Evolutionary conservation across 2,329 filamentous ascomycete genomes (phyloP).

Genomic region (Fusarium chlamydosporum): DNA sequence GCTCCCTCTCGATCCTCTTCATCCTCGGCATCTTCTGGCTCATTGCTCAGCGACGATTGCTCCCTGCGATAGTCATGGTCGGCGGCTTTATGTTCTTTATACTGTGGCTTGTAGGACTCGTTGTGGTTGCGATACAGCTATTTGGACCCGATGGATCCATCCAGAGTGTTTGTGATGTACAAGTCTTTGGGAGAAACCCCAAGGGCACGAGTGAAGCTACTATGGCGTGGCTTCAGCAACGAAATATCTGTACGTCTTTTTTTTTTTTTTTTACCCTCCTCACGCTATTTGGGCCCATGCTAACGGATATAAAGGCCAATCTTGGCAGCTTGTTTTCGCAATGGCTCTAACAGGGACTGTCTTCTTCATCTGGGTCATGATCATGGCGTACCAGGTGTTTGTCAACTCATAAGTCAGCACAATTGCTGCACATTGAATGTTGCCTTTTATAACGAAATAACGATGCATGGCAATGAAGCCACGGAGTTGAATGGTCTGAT

Average conservation of each 20-base stretch:
- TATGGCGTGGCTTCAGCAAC: constrained; percentile 75
- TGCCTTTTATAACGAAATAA: constrained; percentile 36
- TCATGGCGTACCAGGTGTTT: constrained; percentile 77
- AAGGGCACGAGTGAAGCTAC: constrained; percentile 67
- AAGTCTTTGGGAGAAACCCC: constrained; percentile 67
- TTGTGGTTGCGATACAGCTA: constrained; percentile 73
- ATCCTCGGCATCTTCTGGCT: constrained; percentile 75
- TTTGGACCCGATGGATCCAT: constrained; percentile 73
- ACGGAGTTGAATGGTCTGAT: constrained; percentile 35
- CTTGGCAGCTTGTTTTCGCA: constrained; percentile 75
- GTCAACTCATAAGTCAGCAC: constrained; percentile 54
- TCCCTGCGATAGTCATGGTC: constrained; percentile 74
- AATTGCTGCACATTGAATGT: neutral
- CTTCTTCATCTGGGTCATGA: constrained; percentile 77
- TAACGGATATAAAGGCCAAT: constrained; percentile 63
- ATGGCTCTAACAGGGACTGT: constrained; percentile 72
- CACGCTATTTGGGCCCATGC: neutral
- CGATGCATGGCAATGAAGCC: constrained; percentile 41
- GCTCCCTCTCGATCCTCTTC: constrained; percentile 73
- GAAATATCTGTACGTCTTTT: constrained; percentile 73
- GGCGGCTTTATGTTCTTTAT: constrained; percentile 76
- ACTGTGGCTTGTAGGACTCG: constrained; percentile 75
- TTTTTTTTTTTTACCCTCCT: too few species aligned
- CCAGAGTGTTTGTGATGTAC: constrained; percentile 70
- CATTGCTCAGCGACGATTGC: constrained; percentile 71